Base-by-base conservation (phyloP, 1,139 yeast genomes). In the Taiozyma sp. region DNA sequence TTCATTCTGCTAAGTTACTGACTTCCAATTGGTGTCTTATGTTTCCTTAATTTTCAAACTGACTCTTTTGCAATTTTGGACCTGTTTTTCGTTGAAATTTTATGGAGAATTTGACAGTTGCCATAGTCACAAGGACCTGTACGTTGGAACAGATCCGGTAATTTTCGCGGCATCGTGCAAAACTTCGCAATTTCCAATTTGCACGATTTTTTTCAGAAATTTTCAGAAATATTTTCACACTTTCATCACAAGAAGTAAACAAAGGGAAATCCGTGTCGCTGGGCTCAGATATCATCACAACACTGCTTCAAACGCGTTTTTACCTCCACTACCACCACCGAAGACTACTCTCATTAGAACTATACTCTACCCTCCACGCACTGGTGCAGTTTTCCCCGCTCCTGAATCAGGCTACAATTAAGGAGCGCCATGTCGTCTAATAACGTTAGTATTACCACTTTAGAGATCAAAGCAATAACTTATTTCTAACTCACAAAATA, bases 371-470 rank as follows among this genome's bases (percentile, higher is more conserved):
- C 19, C 36, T 7, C 19, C 19, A 7, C 16, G 6, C 19, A n/a
- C 19, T n/a, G 16, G 19, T 32, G 36, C 36, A 14, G 27, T 22
- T 43, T 43, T 32, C n/a, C 2, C 9, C 19, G 36, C 36, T 19
- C 36, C 19, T 32, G 36, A 32, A 32, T 14, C 19, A 5, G 36
- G 36, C 36, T 10, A 32, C 19, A 10, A 10, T 32, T 13, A 32
- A 32, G 36, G 36, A 13, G 22, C 12, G 34, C 32, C 29, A 48
- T 48, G 50, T 48, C 50, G 5, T 44, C 50, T 14, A 48, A 36
- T 28, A 48, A 34, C 30, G 50, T 48, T 32, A 41, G 50, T 48
- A 13, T 16, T 4, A 36, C 16, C 22, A 36, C 9, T 36, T 5
- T 19, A 38, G 13, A 38, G 24, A 22, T 32, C 36, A 32, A 7